Evolutionary conservation across 768 basidiomycete species (phyloP), one percentile per base, ranked within the genome.

Genomic region (Boletus bicolor): DNA sequence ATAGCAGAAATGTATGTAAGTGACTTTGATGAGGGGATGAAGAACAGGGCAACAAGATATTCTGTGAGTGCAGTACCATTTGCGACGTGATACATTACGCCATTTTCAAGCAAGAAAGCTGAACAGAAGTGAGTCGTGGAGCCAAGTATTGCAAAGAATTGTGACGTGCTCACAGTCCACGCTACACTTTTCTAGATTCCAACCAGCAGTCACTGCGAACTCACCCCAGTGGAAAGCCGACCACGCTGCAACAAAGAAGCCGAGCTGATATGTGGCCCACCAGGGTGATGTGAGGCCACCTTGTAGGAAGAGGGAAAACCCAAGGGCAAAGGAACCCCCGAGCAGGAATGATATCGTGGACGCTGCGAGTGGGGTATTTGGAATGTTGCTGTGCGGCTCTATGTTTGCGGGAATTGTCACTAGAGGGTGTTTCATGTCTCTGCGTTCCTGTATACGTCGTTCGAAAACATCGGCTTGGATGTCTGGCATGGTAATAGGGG

Each of bases 91-190:
- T 99, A 99, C 70, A 81, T 77, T 3, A 74, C 67, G 1, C 93
- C 93, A 69, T 98, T 98, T 62, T 98, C 91, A 32, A 99, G 79
- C 5, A 99, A 79, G 72, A 92, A 99, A 0, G 97, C 97, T 99
- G 56, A 5, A 26, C 21, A 28, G 42, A 37, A 47, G 38, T 56
- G 28, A 56, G 41, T 15, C 19, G 12, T 58, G n/a, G 30, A 62
- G 51, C 41, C 55, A 41, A 12, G 26, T 19, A 11, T n/a, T 49
- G 26, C 12, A 39, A 44, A 2, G 10, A 43, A 49, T 17, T 5
- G 44, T 24, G 34, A 44, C 37, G 54, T 26, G 79, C 93, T 77
- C 69, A 96, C 97, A 98, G 67, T 94, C 91, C 8, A 97, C 83
- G 56, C 86, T 91, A 66, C 93, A 89, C 73, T 95, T 97, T 50